Conservation (phyloP, 768 basidiomycete genomes). For the Mycena haematopus region DNA sequence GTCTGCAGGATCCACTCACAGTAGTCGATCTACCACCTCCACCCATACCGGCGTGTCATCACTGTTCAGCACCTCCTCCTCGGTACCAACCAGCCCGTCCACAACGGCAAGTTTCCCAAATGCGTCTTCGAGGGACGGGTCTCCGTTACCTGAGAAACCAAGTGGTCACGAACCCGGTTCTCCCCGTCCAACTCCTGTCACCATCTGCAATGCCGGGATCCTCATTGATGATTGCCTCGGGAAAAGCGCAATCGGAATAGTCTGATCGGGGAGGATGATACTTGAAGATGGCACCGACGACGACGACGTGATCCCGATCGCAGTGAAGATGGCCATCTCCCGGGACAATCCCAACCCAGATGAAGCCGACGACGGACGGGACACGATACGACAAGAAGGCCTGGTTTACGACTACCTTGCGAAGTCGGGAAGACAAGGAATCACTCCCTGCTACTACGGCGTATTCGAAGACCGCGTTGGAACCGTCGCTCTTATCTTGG, state of each 20-base stretch:
- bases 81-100: conserved; percentile 16
- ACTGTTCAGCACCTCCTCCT: conserved; percentile 10
- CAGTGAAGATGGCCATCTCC: conserved; percentile 17
- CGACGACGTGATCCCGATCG: not conserved
- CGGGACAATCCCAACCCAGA: conserved; percentile 5
- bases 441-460: conserved; percentile 16
- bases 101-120: conserved; percentile 4
- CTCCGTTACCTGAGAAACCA: conserved; percentile 14
- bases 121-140: conserved; percentile 2
- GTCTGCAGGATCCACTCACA: conserved; percentile 14
- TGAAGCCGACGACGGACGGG: not conserved
- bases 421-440: conserved; percentile 3
- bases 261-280: conserved; percentile 20
- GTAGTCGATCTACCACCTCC: conserved; percentile 7
- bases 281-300: conserved; percentile 8
- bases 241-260: conserved; percentile 7
- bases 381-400: conserved; percentile 7
- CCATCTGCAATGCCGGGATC: conserved; percentile 9
- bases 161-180: not conserved
- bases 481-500: conserved; percentile 14
- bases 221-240: not conserved
- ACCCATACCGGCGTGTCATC: conserved; percentile 1
- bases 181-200: not conserved
- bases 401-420: conserved; percentile 14
- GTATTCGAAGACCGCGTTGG: conserved; percentile 12